Evolutionary conservation across 2,329 filamentous ascomycete species (phyloP), one percentile per base, ranked within the genome.

Genomic region (Aspergillus pseudonomiae): DNA sequence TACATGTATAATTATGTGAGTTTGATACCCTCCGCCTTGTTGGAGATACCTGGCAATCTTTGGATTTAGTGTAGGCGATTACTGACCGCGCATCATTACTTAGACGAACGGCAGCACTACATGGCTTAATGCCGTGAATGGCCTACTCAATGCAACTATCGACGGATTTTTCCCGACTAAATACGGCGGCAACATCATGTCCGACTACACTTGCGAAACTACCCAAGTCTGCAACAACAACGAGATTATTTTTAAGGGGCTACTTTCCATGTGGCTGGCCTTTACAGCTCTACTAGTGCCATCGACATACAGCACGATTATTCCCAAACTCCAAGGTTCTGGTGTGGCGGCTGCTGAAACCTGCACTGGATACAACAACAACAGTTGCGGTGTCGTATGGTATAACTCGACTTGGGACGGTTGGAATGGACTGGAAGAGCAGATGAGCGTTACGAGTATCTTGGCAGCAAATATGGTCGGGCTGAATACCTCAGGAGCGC

Each of bases 191-290:
- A 83, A 83, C 61, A 82, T 89, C 66, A 86, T 89, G 64, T 86
- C 80, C 66, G 91, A 94, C 75, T 78, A 86, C 4, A 81, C 87
- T 11, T 94, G 91, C 78, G 90, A 93, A 69, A 78, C 82, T 2
- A 78, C 72, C 2, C 73, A 75, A 24, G 83, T 79, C 24, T 94
- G 92, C 80, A 89, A 89, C 63, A 82, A 85, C 63, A 91, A 94
- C 72, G 90, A 93, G 82, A 77, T 87, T 62, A 86, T 87, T 1
- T 93, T 90, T 84, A 92, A 92, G 77, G 89, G 89, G 48, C 88
- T 89, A 62, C 80, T 91, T n/a, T 83, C 88, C 68, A 85, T 88
- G 48, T 91, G 89, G 87, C 79, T 92, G 67, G 82, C 86, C 4
- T 82, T 84, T 28, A 83, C 85, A 1, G 84, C 86, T 2, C 83